Conservation (phyloP, 257 asterid genomes). For the Ocimum tenuiflorum region DNA sequence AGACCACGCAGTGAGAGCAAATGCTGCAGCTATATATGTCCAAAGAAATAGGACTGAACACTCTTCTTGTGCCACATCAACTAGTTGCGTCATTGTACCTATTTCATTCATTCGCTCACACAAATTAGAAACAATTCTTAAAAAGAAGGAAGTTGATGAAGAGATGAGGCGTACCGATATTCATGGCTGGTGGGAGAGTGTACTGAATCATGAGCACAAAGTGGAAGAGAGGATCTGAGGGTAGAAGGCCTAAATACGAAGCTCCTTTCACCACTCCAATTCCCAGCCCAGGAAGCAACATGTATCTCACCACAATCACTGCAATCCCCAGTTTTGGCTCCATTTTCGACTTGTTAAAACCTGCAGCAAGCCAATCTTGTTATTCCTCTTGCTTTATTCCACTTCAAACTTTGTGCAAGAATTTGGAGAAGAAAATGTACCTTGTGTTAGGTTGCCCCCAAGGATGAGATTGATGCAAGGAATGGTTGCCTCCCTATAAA, state of each 20-base stretch:
- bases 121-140: not conserved
- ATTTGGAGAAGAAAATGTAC: conserved; percentile 19
- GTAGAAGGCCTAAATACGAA: conserved; percentile 56
- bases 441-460: conserved; percentile 86
- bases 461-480: conserved; percentile 85
- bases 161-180: conserved; percentile 36
- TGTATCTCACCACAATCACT: conserved; percentile 52
- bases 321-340: conserved; percentile 32
- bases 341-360: conserved; percentile 50
- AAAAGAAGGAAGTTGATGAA: not conserved
- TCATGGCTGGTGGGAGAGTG: conserved; percentile 90
- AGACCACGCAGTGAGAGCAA: conserved; percentile 82
- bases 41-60: conserved; percentile 75
- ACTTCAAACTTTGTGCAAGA: not conserved
- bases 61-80: conserved; percentile 88
- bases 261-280: conserved; percentile 65
- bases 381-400: not conserved
- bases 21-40: conserved; percentile 72
- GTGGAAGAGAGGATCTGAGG: conserved; percentile 74
- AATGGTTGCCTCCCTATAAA: conserved; percentile 65
- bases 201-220: conserved; percentile 80
- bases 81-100: conserved; percentile 90
- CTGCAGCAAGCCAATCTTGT: conserved; percentile 30
- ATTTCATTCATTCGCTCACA: not conserved
- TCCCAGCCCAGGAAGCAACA: conserved; percentile 63